Conservation (phyloP, 352 stramenopile species). For the Globisporangium nodosum region DNA sequence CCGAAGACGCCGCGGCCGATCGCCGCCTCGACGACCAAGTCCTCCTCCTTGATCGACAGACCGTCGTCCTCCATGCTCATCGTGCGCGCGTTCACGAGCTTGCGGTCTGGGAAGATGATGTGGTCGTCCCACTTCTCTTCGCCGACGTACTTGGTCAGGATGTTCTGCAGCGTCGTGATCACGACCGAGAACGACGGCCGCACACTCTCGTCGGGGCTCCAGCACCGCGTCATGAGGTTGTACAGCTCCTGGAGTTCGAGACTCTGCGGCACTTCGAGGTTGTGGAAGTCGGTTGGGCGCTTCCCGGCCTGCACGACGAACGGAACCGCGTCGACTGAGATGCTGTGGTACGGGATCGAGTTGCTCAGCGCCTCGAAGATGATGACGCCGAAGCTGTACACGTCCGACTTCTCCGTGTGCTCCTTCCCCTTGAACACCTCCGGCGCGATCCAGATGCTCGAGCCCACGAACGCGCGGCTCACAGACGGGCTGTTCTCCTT, state of each 20-base stretch:
- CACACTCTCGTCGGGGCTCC: constrained; percentile 57
- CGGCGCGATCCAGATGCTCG: constrained; percentile 87
- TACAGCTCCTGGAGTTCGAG: constrained; percentile 63
- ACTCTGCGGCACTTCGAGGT: constrained; percentile 38
- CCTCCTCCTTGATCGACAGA: constrained; percentile 73
- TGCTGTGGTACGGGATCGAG: constrained; percentile 64
- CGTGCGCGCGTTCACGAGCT: constrained; percentile 51
- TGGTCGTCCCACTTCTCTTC: constrained; percentile 81
- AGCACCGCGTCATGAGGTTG: constrained; percentile 72
- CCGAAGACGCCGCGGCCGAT: constrained; percentile 80
- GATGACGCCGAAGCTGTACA: constrained; percentile 87
- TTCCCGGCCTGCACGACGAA: constrained; percentile 79
- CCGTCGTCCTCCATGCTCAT: constrained; percentile 51
- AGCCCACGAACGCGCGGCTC: constrained; percentile 70
- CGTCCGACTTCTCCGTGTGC: constrained; percentile 86
- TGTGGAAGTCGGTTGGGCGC: constrained; percentile 69
- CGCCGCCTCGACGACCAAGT: constrained; percentile 57
- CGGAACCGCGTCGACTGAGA: constrained; percentile 76
- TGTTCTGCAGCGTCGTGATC: constrained; percentile 64
- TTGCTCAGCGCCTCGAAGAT: constrained; percentile 67
- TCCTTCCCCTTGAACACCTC: constrained; percentile 86
- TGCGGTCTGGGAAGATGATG: constrained; percentile 78
- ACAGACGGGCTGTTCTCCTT: constrained; percentile 26
- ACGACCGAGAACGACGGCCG: constrained; percentile 81
- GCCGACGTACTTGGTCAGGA: constrained; percentile 62